Conservation (phyloP, 169 alveolate species). For the Plasmodium coatneyi region DNA sequence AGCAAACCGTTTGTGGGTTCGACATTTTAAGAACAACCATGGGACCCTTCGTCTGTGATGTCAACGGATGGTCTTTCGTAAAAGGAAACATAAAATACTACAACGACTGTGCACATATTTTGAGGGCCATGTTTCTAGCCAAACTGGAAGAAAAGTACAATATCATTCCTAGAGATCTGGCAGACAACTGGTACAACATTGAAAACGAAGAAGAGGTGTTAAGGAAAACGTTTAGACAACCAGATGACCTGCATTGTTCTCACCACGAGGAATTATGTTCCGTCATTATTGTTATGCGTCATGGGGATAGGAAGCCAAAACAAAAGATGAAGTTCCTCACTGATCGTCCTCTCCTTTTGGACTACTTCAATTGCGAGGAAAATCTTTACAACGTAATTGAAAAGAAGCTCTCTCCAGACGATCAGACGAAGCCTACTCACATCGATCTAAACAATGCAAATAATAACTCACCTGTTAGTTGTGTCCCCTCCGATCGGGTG, state of each 20-base stretch:
- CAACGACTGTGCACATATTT: conserved; percentile 93
- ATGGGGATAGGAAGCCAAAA: conserved; percentile 98
- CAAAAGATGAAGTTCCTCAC: conserved; percentile 95
- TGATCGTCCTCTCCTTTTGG: conserved; percentile 84
- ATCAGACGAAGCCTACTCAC: not conserved
- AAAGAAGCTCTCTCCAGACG: conserved; percentile 11
- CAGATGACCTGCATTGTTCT: conserved; percentile 73
- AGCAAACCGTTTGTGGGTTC: conserved; percentile 94
- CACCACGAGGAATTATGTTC: conserved; percentile 94
- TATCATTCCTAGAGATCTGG: conserved; percentile 78
- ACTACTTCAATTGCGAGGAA: conserved; percentile 82
- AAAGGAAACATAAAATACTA: conserved; percentile 95
- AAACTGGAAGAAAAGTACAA: conserved; percentile 81
- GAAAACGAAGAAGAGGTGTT: conserved; percentile 79
- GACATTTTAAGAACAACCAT: conserved; percentile 93
- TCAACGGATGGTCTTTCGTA: conserved; percentile 98
- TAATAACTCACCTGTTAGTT: not conserved
- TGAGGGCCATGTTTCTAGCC: conserved; percentile 83
- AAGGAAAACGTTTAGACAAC: conserved; percentile 80
- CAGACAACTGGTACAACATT: conserved; percentile 78
- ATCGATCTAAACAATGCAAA: not conserved
- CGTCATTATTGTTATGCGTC: conserved; percentile 97
- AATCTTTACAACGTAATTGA: conserved; percentile 29
- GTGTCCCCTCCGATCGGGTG: not conserved
- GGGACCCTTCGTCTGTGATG: conserved; percentile 97